Evolutionary conservation across 495 filamentous ascomycete genomes (phyloP).

Genomic region (Evansstolkia leycettana): DNA sequence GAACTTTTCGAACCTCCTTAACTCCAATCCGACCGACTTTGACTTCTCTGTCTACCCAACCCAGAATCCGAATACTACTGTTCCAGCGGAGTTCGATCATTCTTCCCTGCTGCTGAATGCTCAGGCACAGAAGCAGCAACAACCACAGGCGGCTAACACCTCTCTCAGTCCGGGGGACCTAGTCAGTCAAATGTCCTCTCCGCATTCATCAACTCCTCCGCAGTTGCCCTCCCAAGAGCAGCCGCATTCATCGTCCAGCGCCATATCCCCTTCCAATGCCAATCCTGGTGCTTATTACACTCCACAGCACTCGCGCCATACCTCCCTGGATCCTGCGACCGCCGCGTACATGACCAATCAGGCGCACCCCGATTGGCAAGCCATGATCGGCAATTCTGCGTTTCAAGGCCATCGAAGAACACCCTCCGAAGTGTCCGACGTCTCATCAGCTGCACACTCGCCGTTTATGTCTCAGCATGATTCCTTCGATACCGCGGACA

Average conservation of each 20-base stretch:
- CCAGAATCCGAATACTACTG: conserved; percentile 19
- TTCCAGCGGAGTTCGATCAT: conserved; percentile 19
- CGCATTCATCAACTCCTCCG: conserved; percentile 57
- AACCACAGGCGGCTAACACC: conserved; percentile 23
- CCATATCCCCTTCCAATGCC: conserved; percentile 41
- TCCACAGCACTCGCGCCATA: conserved; percentile 59
- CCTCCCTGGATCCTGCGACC: conserved; percentile 69
- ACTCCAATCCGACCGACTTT: conserved; percentile 22
- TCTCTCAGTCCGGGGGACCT: conserved; percentile 52
- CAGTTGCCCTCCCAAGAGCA: conserved; percentile 55
- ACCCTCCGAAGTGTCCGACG: conserved; percentile 85
- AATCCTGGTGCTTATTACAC: conserved; percentile 42
- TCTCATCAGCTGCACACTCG: conserved; percentile 71
- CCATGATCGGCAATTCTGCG: conserved; percentile 44
- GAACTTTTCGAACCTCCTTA: conserved; percentile 28
- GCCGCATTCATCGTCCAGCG: conserved; percentile 33
- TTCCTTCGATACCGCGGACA: conserved; percentile 60
- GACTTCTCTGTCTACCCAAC: conserved; percentile 30
- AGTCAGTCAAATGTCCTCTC: conserved; percentile 58
- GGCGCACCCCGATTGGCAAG: conserved; percentile 49
- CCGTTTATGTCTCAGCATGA: conserved; percentile 72
- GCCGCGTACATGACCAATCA: conserved; percentile 57
- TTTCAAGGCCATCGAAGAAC: conserved; percentile 71
- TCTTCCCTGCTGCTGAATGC: conserved; percentile 34
- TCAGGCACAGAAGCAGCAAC: conserved; percentile 26